A percentile compares a stretch with the other conserved stretches of the same genome.
These are phyloP conservation scores for Phycomyces nitens DNA, from an alignment of 192 early-diverging fungal species.

Conservation along the genomic window DNA sequence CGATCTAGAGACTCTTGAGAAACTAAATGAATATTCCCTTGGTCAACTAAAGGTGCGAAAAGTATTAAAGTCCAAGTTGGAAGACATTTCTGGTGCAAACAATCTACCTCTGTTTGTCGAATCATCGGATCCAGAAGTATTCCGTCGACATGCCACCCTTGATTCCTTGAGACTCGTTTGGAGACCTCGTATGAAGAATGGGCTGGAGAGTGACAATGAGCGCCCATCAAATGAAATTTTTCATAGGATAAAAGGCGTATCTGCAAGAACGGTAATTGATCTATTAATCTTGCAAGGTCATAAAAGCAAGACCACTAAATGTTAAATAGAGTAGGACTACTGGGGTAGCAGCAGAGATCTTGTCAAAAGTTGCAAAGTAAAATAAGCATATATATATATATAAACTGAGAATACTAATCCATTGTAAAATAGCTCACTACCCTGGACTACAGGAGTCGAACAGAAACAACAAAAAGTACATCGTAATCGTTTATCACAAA, in stretches of 20 bases:
- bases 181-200: slow-evolving; percentile 38
- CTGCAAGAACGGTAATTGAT: slow-evolving; percentile 22
- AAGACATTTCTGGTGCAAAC: slow-evolving; percentile 46
- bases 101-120: slow-evolving; percentile 31
- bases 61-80: slow-evolving; percentile 51
- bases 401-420: neutral
- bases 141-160: slow-evolving; percentile 39
- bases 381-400: neutral
- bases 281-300: neutral
- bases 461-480: neutral
- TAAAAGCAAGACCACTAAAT: neutral
- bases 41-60: slow-evolving; percentile 46
- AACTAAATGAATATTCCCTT: slow-evolving; percentile 31
- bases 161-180: slow-evolving; percentile 45
- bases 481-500: neutral
- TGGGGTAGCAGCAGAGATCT: slow-evolving; percentile 23
- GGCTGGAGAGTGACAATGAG: neutral
- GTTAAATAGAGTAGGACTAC: slow-evolving; percentile 20
- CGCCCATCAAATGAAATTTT: slow-evolving; percentile 8
- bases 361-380: slow-evolving; percentile 34
- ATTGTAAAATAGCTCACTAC: slow-evolving; percentile 6
- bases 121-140: slow-evolving; percentile 43
- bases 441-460: slow-evolving; percentile 14
- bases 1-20: slow-evolving; percentile 33
- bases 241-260: slow-evolving; percentile 43